phyloP scores from a whole-genome alignment of 1,284 basidiomycete species.

The Tylopilus sp. region DNA sequence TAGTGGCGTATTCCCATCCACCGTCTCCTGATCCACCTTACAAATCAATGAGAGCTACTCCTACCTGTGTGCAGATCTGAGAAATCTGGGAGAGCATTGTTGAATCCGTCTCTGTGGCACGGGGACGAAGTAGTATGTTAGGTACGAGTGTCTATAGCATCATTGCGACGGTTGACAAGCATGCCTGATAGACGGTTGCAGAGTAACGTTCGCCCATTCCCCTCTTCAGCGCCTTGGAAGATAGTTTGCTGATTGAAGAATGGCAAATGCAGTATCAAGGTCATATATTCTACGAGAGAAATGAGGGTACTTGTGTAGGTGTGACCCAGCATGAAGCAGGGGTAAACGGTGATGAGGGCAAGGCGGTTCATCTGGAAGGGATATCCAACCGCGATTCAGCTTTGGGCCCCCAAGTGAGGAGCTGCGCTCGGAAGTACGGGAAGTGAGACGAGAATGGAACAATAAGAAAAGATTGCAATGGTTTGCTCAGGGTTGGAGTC shows the following conservation, averaged over 20 bases:
- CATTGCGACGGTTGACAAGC: slow-evolving; percentile 14
- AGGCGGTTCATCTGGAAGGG: slow-evolving; percentile 45
- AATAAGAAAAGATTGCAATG: slow-evolving; percentile 83
- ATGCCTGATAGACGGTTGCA: slow-evolving; percentile 67
- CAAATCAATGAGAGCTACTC: slow-evolving; percentile 65
- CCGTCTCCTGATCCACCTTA: slow-evolving; percentile 58
- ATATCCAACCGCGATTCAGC: slow-evolving; percentile 22
- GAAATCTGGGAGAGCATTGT: slow-evolving; percentile 64
- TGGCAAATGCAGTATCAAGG: slow-evolving; percentile 85
- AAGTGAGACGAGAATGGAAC: slow-evolving; percentile 88
- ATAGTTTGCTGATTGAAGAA: slow-evolving; percentile 81
- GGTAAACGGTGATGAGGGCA: slow-evolving; percentile 92
- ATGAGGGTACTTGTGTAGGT: slow-evolving; percentile 91
- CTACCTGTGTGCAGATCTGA: slow-evolving; percentile 61
- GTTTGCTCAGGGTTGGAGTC: slow-evolving; percentile 67
- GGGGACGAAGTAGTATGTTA: slow-evolving; percentile 64
- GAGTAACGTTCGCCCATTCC: slow-evolving; percentile 60
- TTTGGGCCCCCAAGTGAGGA: slow-evolving; percentile 53
- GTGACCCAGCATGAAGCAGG: slow-evolving; percentile 93
- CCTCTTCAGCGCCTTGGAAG: slow-evolving; percentile 62
- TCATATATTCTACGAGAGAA: slow-evolving; percentile 92
- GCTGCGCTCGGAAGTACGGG: slow-evolving; percentile 77
- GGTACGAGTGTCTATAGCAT: slow-evolving; percentile 66
- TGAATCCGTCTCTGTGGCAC: slow-evolving; percentile 53
- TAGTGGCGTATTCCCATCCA: slow-evolving; percentile 77